Base-by-base conservation (phyloP, 2,329 filamentous ascomycete genomes). In the Botrytis squamosa region DNA sequence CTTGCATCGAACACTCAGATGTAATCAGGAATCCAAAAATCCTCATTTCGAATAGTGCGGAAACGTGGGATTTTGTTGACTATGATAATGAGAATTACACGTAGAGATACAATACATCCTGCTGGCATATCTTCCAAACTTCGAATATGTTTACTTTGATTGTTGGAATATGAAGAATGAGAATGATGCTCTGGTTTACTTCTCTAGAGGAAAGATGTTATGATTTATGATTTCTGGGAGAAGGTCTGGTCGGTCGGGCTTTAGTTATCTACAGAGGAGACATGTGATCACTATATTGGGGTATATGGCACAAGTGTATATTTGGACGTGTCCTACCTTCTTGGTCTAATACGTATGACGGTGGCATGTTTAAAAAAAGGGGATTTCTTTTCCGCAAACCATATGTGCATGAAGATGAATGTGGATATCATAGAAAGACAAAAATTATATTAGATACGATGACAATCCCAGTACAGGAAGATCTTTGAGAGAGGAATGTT, bases 181-280 rank as follows among this genome's bases (percentile, higher is more conserved):
- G 14, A 29, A 14, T 12, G 14, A 5, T 44, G 40, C 40, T 42
- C 16, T 44, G 16, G 14, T 44, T 16, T 18, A 18, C 14, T 44
- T 44, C 16, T 44, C 16, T 29, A 44, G 4, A 44, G 16, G 42
- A 16, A 18, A 3, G 5, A 29, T 55, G 25, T 1, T 29, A 7
- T 55, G 12, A 55, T 55, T 29, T 55, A 7, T 55, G n/a, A 18
- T 18, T 55, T 29, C 6, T 29, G 52, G 6, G 6, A 55, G 52
- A 55, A 29, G 6, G 14, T 29, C 52, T 55, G n/a, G n/a, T 1
- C 1, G 10, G 0, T 1, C 1, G 10, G 0, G 49, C 22, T 52
- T n/a, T n/a, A 52, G 12, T 5, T 52, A 22, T n/a, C 0, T 52
- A 8, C 4, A 14, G 25, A 6, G 3, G 20, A 52, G 46, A 52